These are phyloP conservation scores for Phytopythium mirpurense DNA, from an alignment of 352 stramenopile species.

Conservation along the genomic window DNA sequence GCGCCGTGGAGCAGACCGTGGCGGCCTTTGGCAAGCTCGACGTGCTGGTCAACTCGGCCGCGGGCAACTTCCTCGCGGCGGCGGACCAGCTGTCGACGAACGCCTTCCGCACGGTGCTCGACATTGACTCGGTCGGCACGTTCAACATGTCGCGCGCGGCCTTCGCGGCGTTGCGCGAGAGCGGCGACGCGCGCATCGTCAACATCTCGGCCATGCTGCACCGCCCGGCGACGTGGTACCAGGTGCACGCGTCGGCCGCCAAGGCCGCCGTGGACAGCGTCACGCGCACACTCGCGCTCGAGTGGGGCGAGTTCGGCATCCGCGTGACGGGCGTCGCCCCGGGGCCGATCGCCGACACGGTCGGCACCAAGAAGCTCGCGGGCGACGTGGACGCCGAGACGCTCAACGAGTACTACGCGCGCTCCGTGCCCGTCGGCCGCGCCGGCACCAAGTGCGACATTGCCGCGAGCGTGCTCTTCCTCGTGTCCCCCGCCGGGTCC, in stretches of 20 bases:
- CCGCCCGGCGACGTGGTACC: conserved; percentile 90
- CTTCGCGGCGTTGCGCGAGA: conserved; percentile 76
- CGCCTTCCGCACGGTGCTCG: conserved; percentile 95
- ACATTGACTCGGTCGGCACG: conserved; percentile 94
- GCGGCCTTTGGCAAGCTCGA: conserved; percentile 84
- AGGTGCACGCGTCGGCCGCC: conserved; percentile 93
- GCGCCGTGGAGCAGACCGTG: conserved; percentile 73
- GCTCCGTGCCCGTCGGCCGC: conserved; percentile 62
- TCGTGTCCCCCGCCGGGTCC: conserved; percentile 65
- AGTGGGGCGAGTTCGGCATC: conserved; percentile 95
- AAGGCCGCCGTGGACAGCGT: conserved; percentile 95
- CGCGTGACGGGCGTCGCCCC: conserved; percentile 94
- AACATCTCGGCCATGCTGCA: conserved; percentile 96
- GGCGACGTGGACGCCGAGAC: conserved; percentile 37
- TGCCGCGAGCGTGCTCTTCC: conserved; percentile 70
- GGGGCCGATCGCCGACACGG: conserved; percentile 93
- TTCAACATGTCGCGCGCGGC: conserved; percentile 95
- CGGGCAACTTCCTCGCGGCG: conserved; percentile 91
- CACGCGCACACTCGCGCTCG: conserved; percentile 92
- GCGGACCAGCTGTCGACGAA: conserved; percentile 89
- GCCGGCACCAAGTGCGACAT: conserved; percentile 85
- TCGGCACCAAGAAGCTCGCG: conserved; percentile 91
- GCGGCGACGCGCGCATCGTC: conserved; percentile 82
- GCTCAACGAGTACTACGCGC: conserved; percentile 43
- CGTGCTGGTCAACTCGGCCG: conserved; percentile 92